Conservation (phyloP, 768 basidiomycete species). For the Asterophora parasitica region DNA sequence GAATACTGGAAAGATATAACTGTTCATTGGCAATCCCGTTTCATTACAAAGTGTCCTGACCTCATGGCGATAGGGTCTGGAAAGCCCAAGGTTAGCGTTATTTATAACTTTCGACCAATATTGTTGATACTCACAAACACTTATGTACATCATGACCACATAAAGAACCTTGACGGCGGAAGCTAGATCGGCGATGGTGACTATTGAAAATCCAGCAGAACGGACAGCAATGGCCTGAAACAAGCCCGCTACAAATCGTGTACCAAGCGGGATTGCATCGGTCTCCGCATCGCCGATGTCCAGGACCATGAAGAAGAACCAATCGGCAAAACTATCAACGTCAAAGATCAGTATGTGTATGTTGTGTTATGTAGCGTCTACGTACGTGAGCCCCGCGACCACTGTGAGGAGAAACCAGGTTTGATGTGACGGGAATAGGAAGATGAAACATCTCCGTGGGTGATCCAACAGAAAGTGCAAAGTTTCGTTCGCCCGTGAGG, state of each 20-base stretch:
- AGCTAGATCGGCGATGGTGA: constrained; percentile 67
- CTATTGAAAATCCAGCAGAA: constrained; percentile 82
- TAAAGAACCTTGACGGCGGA: constrained; percentile 92
- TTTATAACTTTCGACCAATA: background rate
- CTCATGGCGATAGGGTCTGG: constrained; percentile 80
- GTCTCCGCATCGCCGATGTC: constrained; percentile 79
- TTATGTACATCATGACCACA: constrained; percentile 92
- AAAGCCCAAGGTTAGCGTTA: background rate
- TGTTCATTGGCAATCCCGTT: background rate
- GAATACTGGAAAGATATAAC: constrained; percentile 50
- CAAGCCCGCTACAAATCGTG: constrained; percentile 67
- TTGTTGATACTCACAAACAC: constrained; percentile 55
- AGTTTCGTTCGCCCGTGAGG: constrained; percentile 69
- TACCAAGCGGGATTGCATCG: constrained; percentile 61
- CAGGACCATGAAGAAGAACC: constrained; percentile 84
- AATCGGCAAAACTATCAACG: constrained; percentile 66
- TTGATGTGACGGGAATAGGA: constrained; percentile 89
- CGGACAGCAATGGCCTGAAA: constrained; percentile 81
- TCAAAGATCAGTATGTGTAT: background rate
- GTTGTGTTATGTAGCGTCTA: no score
- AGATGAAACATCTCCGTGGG: constrained; percentile 87
- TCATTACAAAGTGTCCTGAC: constrained; percentile 26
- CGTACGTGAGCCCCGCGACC: constrained; percentile 63
- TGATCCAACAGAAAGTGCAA: constrained; percentile 92
- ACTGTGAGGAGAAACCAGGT: constrained; percentile 85